These are phyloP conservation scores for Talaromyces trachyspermus DNA, from an alignment of 495 filamentous ascomycete genomes.

Conservation along the genomic window DNA sequence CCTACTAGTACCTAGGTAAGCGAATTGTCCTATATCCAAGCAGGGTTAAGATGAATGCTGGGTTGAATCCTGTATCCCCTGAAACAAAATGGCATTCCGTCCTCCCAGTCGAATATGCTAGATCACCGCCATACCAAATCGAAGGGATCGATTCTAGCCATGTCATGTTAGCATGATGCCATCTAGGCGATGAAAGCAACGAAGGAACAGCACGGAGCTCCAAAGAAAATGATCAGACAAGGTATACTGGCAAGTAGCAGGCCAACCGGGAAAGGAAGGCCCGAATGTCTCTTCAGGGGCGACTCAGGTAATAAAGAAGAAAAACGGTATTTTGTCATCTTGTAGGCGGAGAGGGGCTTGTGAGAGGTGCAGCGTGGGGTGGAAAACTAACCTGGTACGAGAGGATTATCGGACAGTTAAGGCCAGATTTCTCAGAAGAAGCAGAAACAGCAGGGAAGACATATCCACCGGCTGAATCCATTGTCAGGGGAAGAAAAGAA, in stretches of 20 bases:
- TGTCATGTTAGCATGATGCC: background rate
- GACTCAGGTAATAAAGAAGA: slow-evolving; percentile 95
- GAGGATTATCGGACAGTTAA: background rate
- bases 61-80: too few relatives aligned
- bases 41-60: too few relatives aligned
- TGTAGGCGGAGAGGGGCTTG: slow-evolving; percentile 31
- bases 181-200: background rate
- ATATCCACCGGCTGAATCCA: background rate
- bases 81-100: too few relatives aligned
- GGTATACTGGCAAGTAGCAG: slow-evolving; percentile 98
- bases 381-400: slow-evolving; percentile 20
- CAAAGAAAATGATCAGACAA: slow-evolving; percentile 62
- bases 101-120: too few relatives aligned
- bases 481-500: slow-evolving; percentile 11
- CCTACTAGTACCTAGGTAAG: too few relatives aligned
- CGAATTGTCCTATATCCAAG: too few relatives aligned
- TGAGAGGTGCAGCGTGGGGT: slow-evolving; percentile 13
- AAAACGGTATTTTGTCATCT: slow-evolving; percentile 78
- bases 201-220: background rate
- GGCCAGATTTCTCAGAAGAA: too few relatives aligned
- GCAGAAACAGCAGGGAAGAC: background rate
- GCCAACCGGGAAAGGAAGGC: slow-evolving; percentile 58
- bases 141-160: too few relatives aligned
- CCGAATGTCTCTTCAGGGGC: slow-evolving; percentile 84
- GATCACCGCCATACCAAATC: background rate